These are phyloP conservation scores for Quercus variabilis DNA, from an alignment of 306 rosid genomes.

Conservation along the genomic window DNA sequence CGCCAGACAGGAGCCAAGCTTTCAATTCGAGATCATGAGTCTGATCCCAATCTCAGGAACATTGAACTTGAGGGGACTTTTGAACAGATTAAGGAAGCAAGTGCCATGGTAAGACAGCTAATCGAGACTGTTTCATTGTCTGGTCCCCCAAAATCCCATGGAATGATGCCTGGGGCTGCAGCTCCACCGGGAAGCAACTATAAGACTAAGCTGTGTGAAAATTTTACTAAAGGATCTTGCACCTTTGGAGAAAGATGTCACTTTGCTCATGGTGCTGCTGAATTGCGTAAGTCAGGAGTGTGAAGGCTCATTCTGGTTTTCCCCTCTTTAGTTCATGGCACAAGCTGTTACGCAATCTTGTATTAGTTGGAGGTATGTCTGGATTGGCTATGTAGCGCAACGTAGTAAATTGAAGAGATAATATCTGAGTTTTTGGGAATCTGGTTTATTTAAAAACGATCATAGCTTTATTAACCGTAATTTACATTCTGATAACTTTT, in stretches of 20 bases:
- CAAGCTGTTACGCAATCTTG: slow-evolving; percentile 15
- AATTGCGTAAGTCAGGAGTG: slow-evolving; percentile 62
- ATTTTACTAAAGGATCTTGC: slow-evolving; percentile 84
- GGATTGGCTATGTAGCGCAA: slow-evolving; percentile 37
- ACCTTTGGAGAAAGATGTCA: slow-evolving; percentile 97
- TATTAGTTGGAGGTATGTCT: slow-evolving; percentile 26
- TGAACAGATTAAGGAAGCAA: slow-evolving; percentile 88
- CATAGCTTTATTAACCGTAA: background rate
- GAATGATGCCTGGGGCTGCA: slow-evolving; percentile 42
- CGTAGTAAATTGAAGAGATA: slow-evolving; percentile 37
- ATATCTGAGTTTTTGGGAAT: slow-evolving; percentile 29
- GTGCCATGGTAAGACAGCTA: slow-evolving; percentile 79
- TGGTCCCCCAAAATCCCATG: slow-evolving; percentile 51
- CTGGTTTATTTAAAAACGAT: slow-evolving; percentile 16
- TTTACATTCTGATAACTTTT: background rate
- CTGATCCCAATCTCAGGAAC: slow-evolving; percentile 71
- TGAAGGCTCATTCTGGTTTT: slow-evolving; percentile 22
- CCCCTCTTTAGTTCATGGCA: background rate
- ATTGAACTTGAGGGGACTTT: slow-evolving; percentile 94
- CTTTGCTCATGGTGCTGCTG: slow-evolving; percentile 87
- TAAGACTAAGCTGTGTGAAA: slow-evolving; percentile 91
- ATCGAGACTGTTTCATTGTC: slow-evolving; percentile 53
- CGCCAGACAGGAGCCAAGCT: slow-evolving; percentile 98
- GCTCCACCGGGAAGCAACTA: slow-evolving; percentile 56
- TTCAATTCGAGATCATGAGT: slow-evolving; percentile 83